Percentiles rank a stretch among this genome's conserved stretches.
phyloP scores from a whole-genome alignment of 768 basidiomycete species.

The Mycena epipterygia region DNA sequence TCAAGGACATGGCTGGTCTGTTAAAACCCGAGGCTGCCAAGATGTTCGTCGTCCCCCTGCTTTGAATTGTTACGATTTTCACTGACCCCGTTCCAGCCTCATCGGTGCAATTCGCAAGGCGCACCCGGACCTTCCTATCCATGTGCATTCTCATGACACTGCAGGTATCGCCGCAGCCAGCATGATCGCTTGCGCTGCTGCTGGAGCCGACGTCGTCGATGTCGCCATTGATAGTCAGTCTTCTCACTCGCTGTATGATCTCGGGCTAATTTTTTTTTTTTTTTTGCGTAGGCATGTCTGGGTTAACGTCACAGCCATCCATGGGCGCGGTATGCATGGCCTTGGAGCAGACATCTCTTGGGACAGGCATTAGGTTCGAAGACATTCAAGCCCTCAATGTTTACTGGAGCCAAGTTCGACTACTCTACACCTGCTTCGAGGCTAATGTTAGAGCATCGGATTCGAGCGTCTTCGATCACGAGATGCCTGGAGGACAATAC shows the following conservation, averaged over 20 bases:
- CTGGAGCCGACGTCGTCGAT: conserved; percentile 98
- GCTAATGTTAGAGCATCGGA: conserved; percentile 98
- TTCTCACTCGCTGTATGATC: background rate
- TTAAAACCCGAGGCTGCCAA: conserved; percentile 96
- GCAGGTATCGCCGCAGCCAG: conserved; percentile 98
- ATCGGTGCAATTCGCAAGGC: conserved; percentile 96
- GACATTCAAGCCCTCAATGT: conserved; percentile 97
- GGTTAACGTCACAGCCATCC: conserved; percentile 97
- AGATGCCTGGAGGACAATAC: conserved; percentile 99
- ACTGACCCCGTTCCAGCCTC: conserved; percentile 59
- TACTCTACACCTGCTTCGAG: conserved; percentile 97
- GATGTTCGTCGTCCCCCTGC: conserved; percentile 65
- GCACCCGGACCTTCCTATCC: conserved; percentile 97
- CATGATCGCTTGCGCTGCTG: conserved; percentile 95
- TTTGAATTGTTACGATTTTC: conserved; percentile 11
- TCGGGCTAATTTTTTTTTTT: conserved; percentile 35
- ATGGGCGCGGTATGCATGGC: conserved; percentile 98
- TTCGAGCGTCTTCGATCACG: conserved; percentile 98
- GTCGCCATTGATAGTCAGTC: conserved; percentile 96
- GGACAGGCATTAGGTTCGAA: conserved; percentile 96
- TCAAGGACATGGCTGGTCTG: conserved; percentile 99
- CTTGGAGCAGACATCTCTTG: conserved; percentile 92
- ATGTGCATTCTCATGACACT: conserved; percentile 99
- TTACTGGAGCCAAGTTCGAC: conserved; percentile 98
- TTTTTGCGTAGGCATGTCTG: conserved; percentile 87